Conservation (phyloP, 2,329 filamentous ascomycete species). For the Venturia effusa region DNA sequence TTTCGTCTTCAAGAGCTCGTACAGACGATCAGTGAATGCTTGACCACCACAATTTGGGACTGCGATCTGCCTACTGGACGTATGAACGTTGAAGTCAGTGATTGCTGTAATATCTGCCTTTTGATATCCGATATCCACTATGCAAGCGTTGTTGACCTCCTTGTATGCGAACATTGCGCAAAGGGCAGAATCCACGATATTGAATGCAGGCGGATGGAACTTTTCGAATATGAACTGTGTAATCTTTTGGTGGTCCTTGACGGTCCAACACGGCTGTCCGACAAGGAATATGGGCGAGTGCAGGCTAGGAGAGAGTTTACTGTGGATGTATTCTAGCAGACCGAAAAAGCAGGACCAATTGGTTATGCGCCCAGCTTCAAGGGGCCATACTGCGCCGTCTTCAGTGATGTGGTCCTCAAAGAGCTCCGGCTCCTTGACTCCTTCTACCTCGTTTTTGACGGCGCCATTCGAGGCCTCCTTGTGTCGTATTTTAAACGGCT, state of each 20-base stretch:
- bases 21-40: constrained; percentile 66
- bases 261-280: constrained; percentile 80
- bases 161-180: constrained; percentile 34
- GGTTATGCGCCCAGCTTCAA: constrained; percentile 69
- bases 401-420: constrained; percentile 82
- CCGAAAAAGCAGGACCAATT: constrained; percentile 92
- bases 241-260: constrained; percentile 74
- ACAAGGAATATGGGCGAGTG: constrained; percentile 91
- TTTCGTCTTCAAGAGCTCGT: constrained; percentile 51
- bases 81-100: constrained; percentile 67
- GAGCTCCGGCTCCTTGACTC: constrained; percentile 34
- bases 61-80: constrained; percentile 51
- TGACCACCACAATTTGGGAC: constrained; percentile 69
- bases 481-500: constrained; percentile 66
- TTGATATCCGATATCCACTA: constrained; percentile 83
- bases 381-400: constrained; percentile 83
- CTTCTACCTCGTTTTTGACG: constrained; percentile 21
- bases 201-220: constrained; percentile 87
- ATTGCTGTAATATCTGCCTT: constrained; percentile 92
- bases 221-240: constrained; percentile 96
- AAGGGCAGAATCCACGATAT: constrained; percentile 83
- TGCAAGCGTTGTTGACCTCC: constrained; percentile 58
- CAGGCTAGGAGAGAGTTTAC: constrained; percentile 78
- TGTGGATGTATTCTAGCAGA: constrained; percentile 84
- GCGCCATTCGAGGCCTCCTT: constrained; percentile 21